Conservation (phyloP, 148 eudicot species). For the Camellia sinensis region DNA sequence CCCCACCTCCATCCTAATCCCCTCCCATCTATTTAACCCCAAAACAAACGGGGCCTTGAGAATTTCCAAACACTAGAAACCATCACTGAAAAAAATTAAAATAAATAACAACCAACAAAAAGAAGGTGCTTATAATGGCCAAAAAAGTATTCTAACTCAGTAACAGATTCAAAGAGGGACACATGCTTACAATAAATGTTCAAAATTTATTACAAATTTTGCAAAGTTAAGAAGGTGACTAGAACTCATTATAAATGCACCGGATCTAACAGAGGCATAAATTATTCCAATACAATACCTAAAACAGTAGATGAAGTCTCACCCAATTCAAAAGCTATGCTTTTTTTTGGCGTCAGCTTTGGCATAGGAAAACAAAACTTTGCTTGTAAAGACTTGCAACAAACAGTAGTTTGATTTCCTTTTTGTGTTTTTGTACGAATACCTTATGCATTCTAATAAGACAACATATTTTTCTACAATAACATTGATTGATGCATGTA, state of each 20-base stretch:
- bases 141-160: neutral
- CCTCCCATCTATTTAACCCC: too few relatives aligned
- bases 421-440: neutral
- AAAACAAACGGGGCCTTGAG: too few relatives aligned
- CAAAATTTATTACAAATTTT: neutral
- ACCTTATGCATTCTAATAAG: neutral
- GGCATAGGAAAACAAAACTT: neutral
- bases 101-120: neutral
- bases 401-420: neutral
- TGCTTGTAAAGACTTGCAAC: neutral
- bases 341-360: neutral
- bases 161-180: neutral
- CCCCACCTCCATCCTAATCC: too few relatives aligned
- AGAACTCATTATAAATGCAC: neutral
- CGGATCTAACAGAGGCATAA: neutral
- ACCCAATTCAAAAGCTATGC: neutral
- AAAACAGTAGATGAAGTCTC: neutral
- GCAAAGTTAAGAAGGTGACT: neutral
- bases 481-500: neutral
- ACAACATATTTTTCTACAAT: neutral
- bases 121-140: neutral
- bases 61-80: neutral
- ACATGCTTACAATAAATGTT: neutral
- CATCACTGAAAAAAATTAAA: neutral
- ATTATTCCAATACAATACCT: neutral